Percentiles rank a stretch among this genome's conserved stretches.
Conservation (phyloP, 495 filamentous ascomycete genomes). For the Aspergillus diversus region DNA sequence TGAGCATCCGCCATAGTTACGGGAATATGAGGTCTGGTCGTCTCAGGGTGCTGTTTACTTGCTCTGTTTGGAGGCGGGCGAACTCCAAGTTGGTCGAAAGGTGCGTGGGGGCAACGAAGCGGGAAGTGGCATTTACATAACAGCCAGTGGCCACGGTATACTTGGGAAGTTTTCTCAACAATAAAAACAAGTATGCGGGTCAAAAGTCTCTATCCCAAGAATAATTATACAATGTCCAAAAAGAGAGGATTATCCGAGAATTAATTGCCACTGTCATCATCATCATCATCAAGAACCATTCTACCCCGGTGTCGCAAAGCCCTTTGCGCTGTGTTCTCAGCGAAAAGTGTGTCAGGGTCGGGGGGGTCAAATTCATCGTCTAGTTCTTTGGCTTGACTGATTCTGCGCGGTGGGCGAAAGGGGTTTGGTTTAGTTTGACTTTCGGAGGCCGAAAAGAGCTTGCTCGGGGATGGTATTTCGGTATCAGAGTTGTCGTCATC, state of each 20-base stretch:
- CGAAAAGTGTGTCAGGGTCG: conserved; percentile 30
- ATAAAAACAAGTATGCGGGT: background rate
- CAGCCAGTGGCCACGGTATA: background rate
- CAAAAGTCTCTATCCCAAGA: background rate
- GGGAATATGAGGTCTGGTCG: conserved; percentile 14
- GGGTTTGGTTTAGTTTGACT: conserved; percentile 15
- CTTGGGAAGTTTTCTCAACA: background rate
- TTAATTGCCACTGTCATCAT: conserved; percentile 39
- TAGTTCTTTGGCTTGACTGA: conserved; percentile 19
- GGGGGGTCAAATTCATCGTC: conserved; percentile 31
- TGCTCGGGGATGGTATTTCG: conserved; percentile 16
- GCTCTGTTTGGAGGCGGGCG: conserved; percentile 17
- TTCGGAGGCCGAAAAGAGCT: conserved; percentile 14
- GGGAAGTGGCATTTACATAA: conserved; percentile 29
- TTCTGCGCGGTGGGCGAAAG: conserved; percentile 27
- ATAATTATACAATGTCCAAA: background rate
- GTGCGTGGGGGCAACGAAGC: conserved; percentile 35
- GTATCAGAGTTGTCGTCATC: conserved; percentile 11
- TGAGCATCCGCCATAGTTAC: conserved; percentile 56
- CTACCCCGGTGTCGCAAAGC: conserved; percentile 24
- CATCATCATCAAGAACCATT: conserved; percentile 35
- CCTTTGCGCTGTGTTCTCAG: conserved; percentile 11
- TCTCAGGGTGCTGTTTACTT: conserved; percentile 31
- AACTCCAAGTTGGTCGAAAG: conserved; percentile 36
- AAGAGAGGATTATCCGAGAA: conserved; percentile 6